These are phyloP conservation scores for Setaria viridis DNA, from an alignment of 202 grass and related monocot species.

Conservation along the genomic window DNA sequence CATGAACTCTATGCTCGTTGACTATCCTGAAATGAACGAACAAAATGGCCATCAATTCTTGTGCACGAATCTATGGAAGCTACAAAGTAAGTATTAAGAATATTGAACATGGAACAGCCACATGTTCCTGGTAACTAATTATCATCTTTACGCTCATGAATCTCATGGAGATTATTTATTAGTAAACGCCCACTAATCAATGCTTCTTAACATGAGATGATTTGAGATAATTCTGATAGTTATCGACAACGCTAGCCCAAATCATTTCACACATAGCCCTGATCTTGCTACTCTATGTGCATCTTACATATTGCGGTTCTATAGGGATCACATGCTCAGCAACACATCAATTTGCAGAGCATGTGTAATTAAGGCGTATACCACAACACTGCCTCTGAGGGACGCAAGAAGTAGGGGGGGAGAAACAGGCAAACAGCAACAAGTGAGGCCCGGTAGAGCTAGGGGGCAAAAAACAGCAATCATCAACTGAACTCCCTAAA, in stretches of 20 bases:
- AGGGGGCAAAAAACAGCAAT: background rate
- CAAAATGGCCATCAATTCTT: slow-evolving; percentile 37
- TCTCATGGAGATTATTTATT: slow-evolving; percentile 6
- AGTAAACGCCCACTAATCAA: background rate
- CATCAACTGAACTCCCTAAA: slow-evolving; percentile 26
- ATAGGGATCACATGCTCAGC: background rate
- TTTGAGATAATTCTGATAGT: background rate
- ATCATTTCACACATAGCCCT: background rate
- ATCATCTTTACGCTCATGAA: background rate
- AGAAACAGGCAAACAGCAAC: background rate
- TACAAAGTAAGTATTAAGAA: slow-evolving; percentile 18
- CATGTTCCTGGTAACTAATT: slow-evolving; percentile 23
- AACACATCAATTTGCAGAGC: background rate
- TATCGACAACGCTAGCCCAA: background rate
- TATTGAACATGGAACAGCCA: slow-evolving; percentile 1
- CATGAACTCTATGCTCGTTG: slow-evolving; percentile 21
- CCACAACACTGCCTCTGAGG: background rate
- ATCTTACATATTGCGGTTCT: background rate
- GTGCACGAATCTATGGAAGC: slow-evolving; percentile 4
- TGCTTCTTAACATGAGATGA: background rate
- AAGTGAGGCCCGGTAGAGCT: background rate
- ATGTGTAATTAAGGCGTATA: background rate
- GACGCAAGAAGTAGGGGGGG: background rate
- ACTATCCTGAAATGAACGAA: slow-evolving; percentile 44
- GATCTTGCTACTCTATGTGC: background rate